Evolutionary conservation across 176 grass and related monocot species (phyloP), one percentile per base, ranked within the genome.

Genomic region (Saccharum officinarum): DNA sequence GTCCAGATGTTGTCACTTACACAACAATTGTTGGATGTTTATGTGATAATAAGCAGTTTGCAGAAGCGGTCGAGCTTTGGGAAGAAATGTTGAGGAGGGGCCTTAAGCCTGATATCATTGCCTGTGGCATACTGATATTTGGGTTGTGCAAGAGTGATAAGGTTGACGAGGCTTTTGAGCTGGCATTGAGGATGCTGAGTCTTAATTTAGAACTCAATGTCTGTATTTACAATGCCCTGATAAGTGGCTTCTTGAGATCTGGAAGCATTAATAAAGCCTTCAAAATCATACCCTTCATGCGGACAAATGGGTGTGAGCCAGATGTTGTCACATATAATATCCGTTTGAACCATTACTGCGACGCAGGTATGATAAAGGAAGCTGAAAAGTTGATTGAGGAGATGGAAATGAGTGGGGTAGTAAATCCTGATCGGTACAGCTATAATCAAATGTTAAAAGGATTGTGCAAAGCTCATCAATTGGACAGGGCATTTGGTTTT

Each of bases 381-480:
- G 84, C 88, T 86, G 59, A 90, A 79, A 59, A 79, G 3, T 68
- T 90, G 80, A 86, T 90, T 16, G 83, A 75, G 73, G 86, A 79
- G 74, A 86, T 90, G 88, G 88, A 90, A 79, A 79, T 72, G n/a
- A 90, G 85, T 63, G 90, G 90, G 57, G n/a, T 25, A 9, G 73
- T 92, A 85, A 88, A 82, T 83, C 93, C 93, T 66, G 93, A 95
- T 60, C 62, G 79, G 15, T 76, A 92, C 79, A 95, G 87, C 81
- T 95, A 95, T 33, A 92, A 90, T 86, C 79, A 90, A 82, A 42
- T 95, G 77, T 83, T 95, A 46, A 95, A 94, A 71, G 93, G 93
- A 83, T 76, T 95, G 69, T 95, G 93, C 85, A 90, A 90, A 81
- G 83, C 85, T 86, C 83, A 92, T 60, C 82, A 77, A 82, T 80